Percentiles rank a stretch among this genome's conserved stretches.
Conservation (phyloP, 306 rosid species). For the Trifolium dubium region DNA sequence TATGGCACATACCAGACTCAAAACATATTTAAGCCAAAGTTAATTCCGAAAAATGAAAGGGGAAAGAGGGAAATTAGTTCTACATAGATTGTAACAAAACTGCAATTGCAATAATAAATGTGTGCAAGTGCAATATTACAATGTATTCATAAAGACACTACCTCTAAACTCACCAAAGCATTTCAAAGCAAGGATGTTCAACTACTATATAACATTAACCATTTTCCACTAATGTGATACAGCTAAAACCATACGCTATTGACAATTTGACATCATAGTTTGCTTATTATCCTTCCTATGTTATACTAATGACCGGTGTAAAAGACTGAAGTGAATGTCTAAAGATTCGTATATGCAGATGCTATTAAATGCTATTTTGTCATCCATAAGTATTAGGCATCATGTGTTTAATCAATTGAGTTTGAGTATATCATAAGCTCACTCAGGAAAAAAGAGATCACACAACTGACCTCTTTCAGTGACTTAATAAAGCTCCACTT, state of each 20-base stretch:
- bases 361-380: background rate
- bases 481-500: slow-evolving; percentile 97
- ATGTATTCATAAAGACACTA: background rate
- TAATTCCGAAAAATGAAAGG: background rate
- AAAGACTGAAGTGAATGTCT: slow-evolving; percentile 13
- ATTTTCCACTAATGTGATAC: slow-evolving; percentile 4
- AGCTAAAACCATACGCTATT: slow-evolving; percentile 13
- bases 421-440: slow-evolving; percentile 20
- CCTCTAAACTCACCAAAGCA: background rate
- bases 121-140: background rate
- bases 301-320: slow-evolving; percentile 20
- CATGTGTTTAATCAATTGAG: slow-evolving; percentile 23
- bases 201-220: background rate
- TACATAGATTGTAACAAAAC: background rate
- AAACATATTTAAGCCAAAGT: background rate
- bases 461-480: slow-evolving; percentile 78
- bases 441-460: slow-evolving; percentile 2
- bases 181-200: slow-evolving; percentile 3
- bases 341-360: slow-evolving; percentile 12
- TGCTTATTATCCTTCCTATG: slow-evolving; percentile 25
- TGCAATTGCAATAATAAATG: background rate
- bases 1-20: background rate
- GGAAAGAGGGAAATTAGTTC: background rate
- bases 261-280: slow-evolving; percentile 1
- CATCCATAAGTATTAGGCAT: slow-evolving; percentile 11